Conservation (phyloP, 2,329 filamentous ascomycete species). For the Claviceps pusilla region DNA sequence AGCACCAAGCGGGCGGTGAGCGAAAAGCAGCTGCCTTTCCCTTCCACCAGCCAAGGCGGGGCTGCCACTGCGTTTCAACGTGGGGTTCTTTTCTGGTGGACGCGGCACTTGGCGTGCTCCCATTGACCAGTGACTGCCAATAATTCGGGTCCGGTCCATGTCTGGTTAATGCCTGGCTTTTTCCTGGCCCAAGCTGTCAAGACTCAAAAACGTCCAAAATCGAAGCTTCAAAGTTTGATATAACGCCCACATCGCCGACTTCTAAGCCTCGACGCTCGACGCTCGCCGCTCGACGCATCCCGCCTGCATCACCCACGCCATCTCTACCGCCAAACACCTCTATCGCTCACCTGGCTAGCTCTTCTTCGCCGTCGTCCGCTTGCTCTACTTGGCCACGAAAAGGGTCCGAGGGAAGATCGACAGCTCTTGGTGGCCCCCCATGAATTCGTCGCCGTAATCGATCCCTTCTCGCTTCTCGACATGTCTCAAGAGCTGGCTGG, state of each 20-base stretch:
- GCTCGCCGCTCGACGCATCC: no score
- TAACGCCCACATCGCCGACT: neutral
- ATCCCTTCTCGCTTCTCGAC: slow-evolving; percentile 11
- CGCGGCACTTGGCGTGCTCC: neutral
- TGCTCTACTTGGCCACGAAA: neutral
- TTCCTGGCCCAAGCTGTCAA: neutral
- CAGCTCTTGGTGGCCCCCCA: slow-evolving; percentile 16
- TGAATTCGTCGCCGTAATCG: slow-evolving; percentile 15
- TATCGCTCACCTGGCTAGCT: neutral
- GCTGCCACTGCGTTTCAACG: no score
- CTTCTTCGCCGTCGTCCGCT: neutral
- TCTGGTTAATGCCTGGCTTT: neutral
- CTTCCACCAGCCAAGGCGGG: no score
- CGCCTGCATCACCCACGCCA: neutral
- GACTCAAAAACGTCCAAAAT: no score
- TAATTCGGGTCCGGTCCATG: neutral
- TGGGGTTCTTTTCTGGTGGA: no score
- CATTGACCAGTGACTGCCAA: no score
- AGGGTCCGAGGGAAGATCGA: neutral
- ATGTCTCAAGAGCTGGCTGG: slow-evolving; percentile 21
- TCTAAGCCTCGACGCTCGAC: neutral
- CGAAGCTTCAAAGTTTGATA: neutral
- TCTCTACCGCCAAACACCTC: neutral
- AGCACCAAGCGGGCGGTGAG: neutral
- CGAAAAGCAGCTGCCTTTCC: no score